A percentile compares a stretch with the other conserved stretches of the same genome.
Evolutionary conservation across 108 stramenopile genomes (phyloP).

Genomic region (Nitzschia sp.): DNA sequence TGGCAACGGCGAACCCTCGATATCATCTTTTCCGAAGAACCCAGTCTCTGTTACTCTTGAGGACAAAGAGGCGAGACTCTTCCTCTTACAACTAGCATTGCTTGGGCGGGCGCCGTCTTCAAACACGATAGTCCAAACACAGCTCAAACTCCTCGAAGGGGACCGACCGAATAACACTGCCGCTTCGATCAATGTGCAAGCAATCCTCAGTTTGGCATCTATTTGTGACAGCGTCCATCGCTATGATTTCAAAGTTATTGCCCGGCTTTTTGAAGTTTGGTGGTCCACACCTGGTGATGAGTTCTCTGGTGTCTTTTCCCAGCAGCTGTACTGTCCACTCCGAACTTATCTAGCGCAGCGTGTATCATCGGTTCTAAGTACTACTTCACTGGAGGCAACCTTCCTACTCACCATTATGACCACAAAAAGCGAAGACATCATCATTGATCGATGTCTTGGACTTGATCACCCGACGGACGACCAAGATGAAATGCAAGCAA

Average conservation of each 20-base stretch:
- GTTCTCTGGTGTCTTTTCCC: background rate
- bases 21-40: too few relatives aligned
- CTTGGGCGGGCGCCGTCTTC: background rate
- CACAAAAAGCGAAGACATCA: background rate
- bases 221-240: background rate
- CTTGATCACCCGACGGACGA: background rate
- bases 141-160: background rate
- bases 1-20: too few relatives aligned
- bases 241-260: background rate
- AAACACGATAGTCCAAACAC: background rate
- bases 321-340: background rate
- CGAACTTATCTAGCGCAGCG: too few relatives aligned
- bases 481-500: background rate
- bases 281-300: background rate
- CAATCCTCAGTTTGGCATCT: background rate
- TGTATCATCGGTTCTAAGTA: background rate
- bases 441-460: background rate
- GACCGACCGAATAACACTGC: too few relatives aligned
- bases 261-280: background rate
- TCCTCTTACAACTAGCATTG: background rate
- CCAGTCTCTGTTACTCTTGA: too few relatives aligned
- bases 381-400: background rate
- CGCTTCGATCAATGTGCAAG: too few relatives aligned
- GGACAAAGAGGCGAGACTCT: background rate
- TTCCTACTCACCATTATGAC: background rate